Conservation (phyloP, 1,284 basidiomycete genomes). For the Trichosporon sp. region DNA sequence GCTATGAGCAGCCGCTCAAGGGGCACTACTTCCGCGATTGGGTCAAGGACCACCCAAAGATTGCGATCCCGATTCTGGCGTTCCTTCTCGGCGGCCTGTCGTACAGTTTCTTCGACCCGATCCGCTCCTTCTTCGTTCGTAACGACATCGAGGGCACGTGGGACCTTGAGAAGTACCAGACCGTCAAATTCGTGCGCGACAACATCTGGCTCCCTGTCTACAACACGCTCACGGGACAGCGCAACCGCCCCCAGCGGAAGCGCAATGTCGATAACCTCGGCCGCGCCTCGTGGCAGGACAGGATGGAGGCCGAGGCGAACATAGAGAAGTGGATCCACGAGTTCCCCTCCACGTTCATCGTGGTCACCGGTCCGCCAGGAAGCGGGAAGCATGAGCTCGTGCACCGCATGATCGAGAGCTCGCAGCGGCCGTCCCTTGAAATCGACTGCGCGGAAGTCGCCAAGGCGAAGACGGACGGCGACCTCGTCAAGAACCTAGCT, state of each 20-base stretch:
- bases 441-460: conserved; percentile 82
- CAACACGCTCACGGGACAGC: not conserved
- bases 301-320: conserved; percentile 71
- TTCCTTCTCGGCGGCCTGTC: conserved; percentile 86
- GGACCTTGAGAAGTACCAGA: conserved; percentile 61
- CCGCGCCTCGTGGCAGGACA: conserved; percentile 71
- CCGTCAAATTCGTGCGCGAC: conserved; percentile 40
- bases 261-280: conserved; percentile 28
- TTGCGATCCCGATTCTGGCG: conserved; percentile 79
- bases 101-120: conserved; percentile 91
- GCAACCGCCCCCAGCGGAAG: not conserved
- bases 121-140: conserved; percentile 81
- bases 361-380: conserved; percentile 88
- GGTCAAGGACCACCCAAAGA: conserved; percentile 80
- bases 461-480: conserved; percentile 71
- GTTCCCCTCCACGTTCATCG: conserved; percentile 60
- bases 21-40: conserved; percentile 79
- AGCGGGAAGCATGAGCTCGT: conserved; percentile 83
- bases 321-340: conserved; percentile 58
- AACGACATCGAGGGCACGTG: conserved; percentile 82
- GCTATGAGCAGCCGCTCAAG: conserved; percentile 74
- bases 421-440: conserved; percentile 65
- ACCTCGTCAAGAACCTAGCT: conserved; percentile 71
- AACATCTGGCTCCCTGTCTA: conserved; percentile 20
- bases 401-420: conserved; percentile 64